Evolutionary conservation across 140 eudicot genomes (phyloP).

Genomic region (Erigeron philadelphicus): DNA sequence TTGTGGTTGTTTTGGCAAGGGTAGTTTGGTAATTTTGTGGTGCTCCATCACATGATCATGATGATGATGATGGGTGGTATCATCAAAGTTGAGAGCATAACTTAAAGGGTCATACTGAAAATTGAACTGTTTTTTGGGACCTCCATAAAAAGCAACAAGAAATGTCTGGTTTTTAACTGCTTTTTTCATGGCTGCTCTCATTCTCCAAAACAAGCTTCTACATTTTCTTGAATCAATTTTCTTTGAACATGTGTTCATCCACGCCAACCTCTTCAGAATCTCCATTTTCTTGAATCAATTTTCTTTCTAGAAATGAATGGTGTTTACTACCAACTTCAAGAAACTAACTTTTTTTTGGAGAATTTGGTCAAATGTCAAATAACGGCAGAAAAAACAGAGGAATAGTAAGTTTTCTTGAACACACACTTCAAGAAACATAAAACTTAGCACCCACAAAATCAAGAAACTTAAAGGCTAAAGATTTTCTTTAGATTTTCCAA

Average conservation of each 20-base stretch:
- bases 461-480: conserved; percentile 31
- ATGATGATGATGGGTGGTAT: conserved; percentile 35
- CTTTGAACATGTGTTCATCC: conserved; percentile 43
- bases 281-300: conserved; percentile 37
- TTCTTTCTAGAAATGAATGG: conserved; percentile 21
- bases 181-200: conserved; percentile 56
- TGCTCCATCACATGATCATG: conserved; percentile 27
- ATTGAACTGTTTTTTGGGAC: conserved; percentile 35
- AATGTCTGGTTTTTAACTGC: conserved; percentile 35
- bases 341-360: conserved; percentile 8
- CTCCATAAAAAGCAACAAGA: conserved; percentile 32
- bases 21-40: conserved; percentile 22
- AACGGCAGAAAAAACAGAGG: conserved; percentile 11
- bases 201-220: conserved; percentile 54
- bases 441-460: neutral
- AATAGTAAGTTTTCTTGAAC: conserved; percentile 10
- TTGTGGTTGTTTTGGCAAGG: conserved; percentile 24
- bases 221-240: too few relatives aligned
- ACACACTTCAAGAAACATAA: conserved; percentile 21
- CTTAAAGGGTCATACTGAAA: conserved; percentile 86
- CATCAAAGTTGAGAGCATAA: conserved; percentile 89
- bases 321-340: conserved; percentile 25
- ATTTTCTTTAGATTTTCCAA: conserved; percentile 4
- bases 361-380: conserved; percentile 3
- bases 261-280: conserved; percentile 34